Percentiles rank a stretch among this genome's conserved stretches.
Evolutionary conservation across 352 stramenopile genomes (phyloP).

Genomic region (Globisporangium okanoganense): DNA sequence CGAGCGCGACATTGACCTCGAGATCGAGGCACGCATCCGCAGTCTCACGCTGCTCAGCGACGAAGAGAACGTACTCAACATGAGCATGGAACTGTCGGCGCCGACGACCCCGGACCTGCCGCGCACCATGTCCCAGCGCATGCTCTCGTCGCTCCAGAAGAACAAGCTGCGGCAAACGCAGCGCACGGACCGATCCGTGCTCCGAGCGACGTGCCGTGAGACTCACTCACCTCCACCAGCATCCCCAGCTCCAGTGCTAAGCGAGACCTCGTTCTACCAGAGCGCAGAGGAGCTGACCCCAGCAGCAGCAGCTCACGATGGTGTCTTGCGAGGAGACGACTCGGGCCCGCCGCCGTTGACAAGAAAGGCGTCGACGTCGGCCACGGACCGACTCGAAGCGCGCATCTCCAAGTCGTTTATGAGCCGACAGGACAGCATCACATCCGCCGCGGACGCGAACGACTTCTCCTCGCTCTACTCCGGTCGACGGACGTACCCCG

Average conservation of each 20-base stretch:
- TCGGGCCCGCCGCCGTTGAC: slow-evolving; percentile 23
- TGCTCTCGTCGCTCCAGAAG: slow-evolving; percentile 53
- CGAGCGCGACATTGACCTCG: slow-evolving; percentile 67
- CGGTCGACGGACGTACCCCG: slow-evolving; percentile 61
- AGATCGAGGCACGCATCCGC: slow-evolving; percentile 61
- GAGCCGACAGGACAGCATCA: slow-evolving; percentile 27
- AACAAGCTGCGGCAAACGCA: slow-evolving; percentile 23
- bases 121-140: slow-evolving; percentile 56
- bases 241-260: neutral
- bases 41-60: slow-evolving; percentile 21
- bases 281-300: neutral
- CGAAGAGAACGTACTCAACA: slow-evolving; percentile 14
- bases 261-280: slow-evolving; percentile 14
- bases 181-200: slow-evolving; percentile 1
- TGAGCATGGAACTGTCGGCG: slow-evolving; percentile 4
- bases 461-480: slow-evolving; percentile 52
- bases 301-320: neutral
- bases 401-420: slow-evolving; percentile 60
- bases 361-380: slow-evolving; percentile 26
- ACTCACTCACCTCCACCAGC: neutral
- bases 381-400: slow-evolving; percentile 55
- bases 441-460: slow-evolving; percentile 21
- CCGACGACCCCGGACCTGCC: slow-evolving; percentile 9
- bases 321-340: slow-evolving; percentile 8
- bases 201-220: neutral